Base-by-base conservation (phyloP, 768 basidiomycete genomes). In the Strobilomyces dryophilus region DNA sequence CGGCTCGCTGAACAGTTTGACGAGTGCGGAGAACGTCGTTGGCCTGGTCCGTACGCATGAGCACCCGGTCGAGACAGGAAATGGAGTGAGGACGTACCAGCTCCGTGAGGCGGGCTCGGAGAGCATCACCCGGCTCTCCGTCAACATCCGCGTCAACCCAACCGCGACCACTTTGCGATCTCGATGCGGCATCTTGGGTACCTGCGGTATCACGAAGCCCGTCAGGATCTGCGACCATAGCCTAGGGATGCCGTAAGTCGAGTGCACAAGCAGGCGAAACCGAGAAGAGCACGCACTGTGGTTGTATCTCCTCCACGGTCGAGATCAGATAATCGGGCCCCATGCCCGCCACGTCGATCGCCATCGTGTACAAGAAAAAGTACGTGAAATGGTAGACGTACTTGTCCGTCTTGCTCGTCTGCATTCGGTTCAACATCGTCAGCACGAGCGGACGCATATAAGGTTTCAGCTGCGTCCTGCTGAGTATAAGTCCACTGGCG, bases 101-200 rank as follows among this genome's bases (percentile, higher is more conserved):
- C 77, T 72, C 40, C 78, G 76, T 5, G 81, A 76, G 17, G 75
- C 74, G 2, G 89, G 83, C 41, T 80, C 80, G 45, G 79, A 77
- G 42, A 90, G 65, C 82, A 95, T 91, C 47, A 79, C 63, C 26
- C 73, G 68, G 63, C 87, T 88, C 62, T 89, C 78, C 3, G 89
- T 89, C 42, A 99, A 72, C 58, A 98, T 71, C 36, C 85, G 79
- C 8, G 85, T 86, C 50, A 94, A 62, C 14, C 94, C 95, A 24
- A 95, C 84, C 8, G 80, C 85, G 15, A 84, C 84, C 47, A 94
- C 73, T 69, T 97, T 98, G 18, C 92, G 80, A 64, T 95, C 91
- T 70, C 87, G 90, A 55, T 79, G 79, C 1, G 84, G 83, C 67
- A 89, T 81, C 68, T 90, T 89, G 2, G 91, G 81, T 5, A 86